A percentile compares a stretch with the other conserved stretches of the same genome.
Evolutionary conservation across 495 filamentous ascomycete species (phyloP).

Genomic region (Trichoderma asperelloides): DNA sequence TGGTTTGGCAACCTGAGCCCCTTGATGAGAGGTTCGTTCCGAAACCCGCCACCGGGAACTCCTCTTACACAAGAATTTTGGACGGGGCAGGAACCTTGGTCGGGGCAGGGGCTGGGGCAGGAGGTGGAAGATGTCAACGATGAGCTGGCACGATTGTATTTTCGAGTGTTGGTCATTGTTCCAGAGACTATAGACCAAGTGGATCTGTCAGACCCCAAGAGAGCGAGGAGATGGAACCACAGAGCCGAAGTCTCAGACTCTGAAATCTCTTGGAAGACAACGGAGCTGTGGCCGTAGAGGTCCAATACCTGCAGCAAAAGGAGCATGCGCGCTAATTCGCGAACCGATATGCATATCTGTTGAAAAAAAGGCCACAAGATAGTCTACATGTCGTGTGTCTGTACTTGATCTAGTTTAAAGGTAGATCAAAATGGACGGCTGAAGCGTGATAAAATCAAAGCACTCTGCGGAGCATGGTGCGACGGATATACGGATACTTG

Average conservation of each 20-base stretch:
- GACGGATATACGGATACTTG: neutral
- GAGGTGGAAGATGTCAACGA: conserved; percentile 62
- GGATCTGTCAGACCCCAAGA: conserved; percentile 59
- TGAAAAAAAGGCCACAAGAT: neutral
- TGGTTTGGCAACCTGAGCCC: conserved; percentile 86
- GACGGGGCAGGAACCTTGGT: conserved; percentile 35
- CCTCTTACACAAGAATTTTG: conserved; percentile 37
- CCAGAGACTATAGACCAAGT: conserved; percentile 72
- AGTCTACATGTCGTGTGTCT: neutral
- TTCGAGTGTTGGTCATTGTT: conserved; percentile 73
- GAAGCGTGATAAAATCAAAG: neutral
- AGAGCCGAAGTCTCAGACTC: conserved; percentile 36
- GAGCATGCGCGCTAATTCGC: neutral
- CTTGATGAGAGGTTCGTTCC: conserved; percentile 68
- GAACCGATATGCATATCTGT: neutral
- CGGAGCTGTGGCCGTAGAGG: conserved; percentile 73
- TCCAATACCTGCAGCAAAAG: neutral
- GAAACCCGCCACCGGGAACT: conserved; percentile 64
- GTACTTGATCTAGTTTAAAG: neutral
- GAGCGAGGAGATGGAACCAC: conserved; percentile 58
- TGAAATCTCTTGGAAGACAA: conserved; percentile 52
- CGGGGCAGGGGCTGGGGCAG: conserved; percentile 51
- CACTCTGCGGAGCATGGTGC: neutral
- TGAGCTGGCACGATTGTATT: conserved; percentile 62
- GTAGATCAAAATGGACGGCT: neutral